Evolutionary conservation across 2,329 filamentous ascomycete genomes (phyloP).

Genomic region (Calonectria hongkongensis): DNA sequence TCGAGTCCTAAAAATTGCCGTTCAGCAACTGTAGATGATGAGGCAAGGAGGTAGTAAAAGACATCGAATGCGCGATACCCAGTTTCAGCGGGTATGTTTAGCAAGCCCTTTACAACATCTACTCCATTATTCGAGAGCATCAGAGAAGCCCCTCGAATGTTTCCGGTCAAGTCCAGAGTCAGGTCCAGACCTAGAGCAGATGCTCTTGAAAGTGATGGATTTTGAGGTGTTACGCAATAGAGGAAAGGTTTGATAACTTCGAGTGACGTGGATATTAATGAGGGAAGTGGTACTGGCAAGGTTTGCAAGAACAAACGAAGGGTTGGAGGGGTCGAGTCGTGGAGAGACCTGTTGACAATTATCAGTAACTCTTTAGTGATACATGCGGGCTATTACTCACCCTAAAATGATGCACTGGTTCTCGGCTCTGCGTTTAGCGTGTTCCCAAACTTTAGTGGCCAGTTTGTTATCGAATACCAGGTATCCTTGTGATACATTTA

Average conservation of each 20-base stretch:
- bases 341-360: constrained; percentile 80
- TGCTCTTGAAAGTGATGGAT: constrained; percentile 87
- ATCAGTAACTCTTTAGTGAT: constrained; percentile 4
- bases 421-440: constrained; percentile 93
- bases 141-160: constrained; percentile 83
- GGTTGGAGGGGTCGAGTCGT: constrained; percentile 90
- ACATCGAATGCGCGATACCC: constrained; percentile 97
- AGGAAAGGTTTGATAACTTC: constrained; percentile 90
- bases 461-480: constrained; percentile 86
- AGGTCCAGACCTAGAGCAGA: constrained; percentile 87
- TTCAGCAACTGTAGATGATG: constrained; percentile 90
- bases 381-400: constrained; percentile 69
- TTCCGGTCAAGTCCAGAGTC: constrained; percentile 87
- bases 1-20: constrained; percentile 90
- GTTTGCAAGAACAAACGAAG: constrained; percentile 87
- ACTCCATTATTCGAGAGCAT: constrained; percentile 91
- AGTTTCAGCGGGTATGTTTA: constrained; percentile 85
- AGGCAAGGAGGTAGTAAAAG: constrained; percentile 96
- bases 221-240: constrained; percentile 89
- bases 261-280: constrained; percentile 84
- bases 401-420: constrained; percentile 94
- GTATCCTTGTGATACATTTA: constrained; percentile 83
- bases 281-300: constrained; percentile 86
- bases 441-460: constrained; percentile 93
- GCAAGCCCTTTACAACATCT: constrained; percentile 86